These are phyloP conservation scores for Citropsis articulata DNA, from an alignment of 345 rosid genomes.

Conservation along the genomic window DNA sequence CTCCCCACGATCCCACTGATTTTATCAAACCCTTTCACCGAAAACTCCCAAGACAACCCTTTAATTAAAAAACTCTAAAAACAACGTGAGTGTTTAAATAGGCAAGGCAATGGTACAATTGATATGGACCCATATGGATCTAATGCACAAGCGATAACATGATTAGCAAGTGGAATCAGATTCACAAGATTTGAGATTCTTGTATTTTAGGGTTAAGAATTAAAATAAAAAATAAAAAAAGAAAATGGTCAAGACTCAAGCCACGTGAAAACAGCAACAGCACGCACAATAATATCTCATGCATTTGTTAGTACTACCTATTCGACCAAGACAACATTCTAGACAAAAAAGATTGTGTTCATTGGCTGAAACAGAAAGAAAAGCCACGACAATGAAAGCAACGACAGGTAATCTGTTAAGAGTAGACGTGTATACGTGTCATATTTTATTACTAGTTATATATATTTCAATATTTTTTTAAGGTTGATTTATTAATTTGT, in stretches of 20 bases:
- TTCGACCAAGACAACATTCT: background rate
- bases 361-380: no score
- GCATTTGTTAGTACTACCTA: background rate
- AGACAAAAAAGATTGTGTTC: background rate
- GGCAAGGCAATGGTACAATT: background rate
- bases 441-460: no score
- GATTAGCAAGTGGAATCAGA: background rate
- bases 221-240: no score
- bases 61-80: no score
- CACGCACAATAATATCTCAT: background rate
- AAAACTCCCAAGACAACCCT: background rate
- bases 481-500: no score
- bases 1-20: no score
- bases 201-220: background rate
- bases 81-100: background rate
- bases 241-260: background rate
- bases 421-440: no score
- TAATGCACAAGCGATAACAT: background rate
- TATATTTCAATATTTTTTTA: no score
- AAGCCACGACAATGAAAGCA: no score
- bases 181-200: background rate
- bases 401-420: no score
- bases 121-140: background rate
- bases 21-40: background rate
- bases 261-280: background rate